Conservation (phyloP, 2,329 filamentous ascomycete species). For the Westerdykella aurantiaca region DNA sequence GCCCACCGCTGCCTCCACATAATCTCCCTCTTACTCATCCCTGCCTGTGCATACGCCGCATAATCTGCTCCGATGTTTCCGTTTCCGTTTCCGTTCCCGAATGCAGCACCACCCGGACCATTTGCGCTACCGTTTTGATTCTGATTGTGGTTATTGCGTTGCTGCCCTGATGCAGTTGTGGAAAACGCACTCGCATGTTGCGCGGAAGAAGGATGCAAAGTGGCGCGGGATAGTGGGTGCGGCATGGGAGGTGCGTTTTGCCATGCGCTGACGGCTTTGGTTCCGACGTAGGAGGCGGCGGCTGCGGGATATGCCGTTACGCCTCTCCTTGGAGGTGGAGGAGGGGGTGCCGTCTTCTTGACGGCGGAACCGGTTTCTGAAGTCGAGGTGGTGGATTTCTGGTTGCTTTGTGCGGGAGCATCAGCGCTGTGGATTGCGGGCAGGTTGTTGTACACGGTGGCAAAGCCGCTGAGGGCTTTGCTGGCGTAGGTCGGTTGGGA, state of each 20-base stretch:
- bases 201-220: conserved; percentile 18
- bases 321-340: conserved; percentile 34
- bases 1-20: conserved; percentile 65
- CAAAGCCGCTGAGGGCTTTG: conserved; percentile 36
- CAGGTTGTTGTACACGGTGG: conserved; percentile 37
- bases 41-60: conserved; percentile 8
- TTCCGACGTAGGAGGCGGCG: conserved; percentile 35
- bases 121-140: conserved; percentile 20
- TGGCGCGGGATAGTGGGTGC: background rate
- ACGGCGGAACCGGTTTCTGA: conserved; percentile 4
- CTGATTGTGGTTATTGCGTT: conserved; percentile 9
- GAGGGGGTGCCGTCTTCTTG: conserved; percentile 19
- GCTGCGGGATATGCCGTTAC: conserved; percentile 34
- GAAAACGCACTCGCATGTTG: conserved; percentile 24
- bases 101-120: conserved; percentile 11
- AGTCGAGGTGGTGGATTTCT: conserved; percentile 3
- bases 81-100: conserved; percentile 20
- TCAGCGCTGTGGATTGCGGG: conserved; percentile 11
- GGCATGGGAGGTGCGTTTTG: conserved; percentile 23
- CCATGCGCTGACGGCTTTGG: conserved; percentile 33
- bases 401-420: conserved; percentile 14
- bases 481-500: conserved; percentile 33
- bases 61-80: background rate
- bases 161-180: conserved; percentile 17
- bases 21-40: conserved; percentile 62